A percentile compares a stretch with the other conserved stretches of the same genome.
phyloP scores from a whole-genome alignment of 805 yeast genomes.

The Pichia ethanolica region DNA sequence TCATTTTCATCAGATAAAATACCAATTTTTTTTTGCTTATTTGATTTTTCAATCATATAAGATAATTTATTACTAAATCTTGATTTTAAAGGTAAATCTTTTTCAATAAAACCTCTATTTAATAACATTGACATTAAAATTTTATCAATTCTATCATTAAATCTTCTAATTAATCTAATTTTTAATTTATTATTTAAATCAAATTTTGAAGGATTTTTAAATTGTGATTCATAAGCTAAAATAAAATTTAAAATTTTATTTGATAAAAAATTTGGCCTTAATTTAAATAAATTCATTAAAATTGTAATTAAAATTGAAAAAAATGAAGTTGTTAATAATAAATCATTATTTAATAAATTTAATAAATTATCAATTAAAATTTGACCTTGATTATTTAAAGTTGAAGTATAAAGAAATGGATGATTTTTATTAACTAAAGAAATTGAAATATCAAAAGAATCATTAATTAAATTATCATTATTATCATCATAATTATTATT shows the following conservation, averaged over 20 bases:
- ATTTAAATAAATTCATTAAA: slow-evolving; percentile 52
- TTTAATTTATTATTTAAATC: slow-evolving; percentile 28
- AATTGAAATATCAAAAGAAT: slow-evolving; percentile 33
- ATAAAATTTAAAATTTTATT: slow-evolving; percentile 50
- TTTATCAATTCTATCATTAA: slow-evolving; percentile 31
- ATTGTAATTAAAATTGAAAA: slow-evolving; percentile 66
- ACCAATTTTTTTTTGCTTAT: slow-evolving; percentile 22
- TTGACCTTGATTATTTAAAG: slow-evolving; percentile 65
- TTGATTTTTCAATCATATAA: slow-evolving; percentile 24
- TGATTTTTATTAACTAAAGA: slow-evolving; percentile 49
- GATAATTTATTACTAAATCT: slow-evolving; percentile 29
- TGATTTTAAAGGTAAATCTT: slow-evolving; percentile 23
- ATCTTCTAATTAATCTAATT: slow-evolving; percentile 25
- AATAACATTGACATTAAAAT: slow-evolving; percentile 26
- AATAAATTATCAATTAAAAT: slow-evolving; percentile 61
- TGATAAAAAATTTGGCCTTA: slow-evolving; percentile 53
- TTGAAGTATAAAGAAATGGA: slow-evolving; percentile 44
- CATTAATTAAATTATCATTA: not conserved
- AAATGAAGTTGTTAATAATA: slow-evolving; percentile 46
- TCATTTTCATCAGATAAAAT: slow-evolving; percentile 33
- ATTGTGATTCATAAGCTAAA: slow-evolving; percentile 51
- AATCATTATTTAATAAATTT: slow-evolving; percentile 45
- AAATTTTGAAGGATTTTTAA: slow-evolving; percentile 46
- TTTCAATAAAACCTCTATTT: slow-evolving; percentile 27
- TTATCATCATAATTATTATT: not conserved